Percentiles rank a stretch among this genome's conserved stretches.
phyloP scores from a whole-genome alignment of 73 alveolate species.

The Symbiodinium natans region DNA sequence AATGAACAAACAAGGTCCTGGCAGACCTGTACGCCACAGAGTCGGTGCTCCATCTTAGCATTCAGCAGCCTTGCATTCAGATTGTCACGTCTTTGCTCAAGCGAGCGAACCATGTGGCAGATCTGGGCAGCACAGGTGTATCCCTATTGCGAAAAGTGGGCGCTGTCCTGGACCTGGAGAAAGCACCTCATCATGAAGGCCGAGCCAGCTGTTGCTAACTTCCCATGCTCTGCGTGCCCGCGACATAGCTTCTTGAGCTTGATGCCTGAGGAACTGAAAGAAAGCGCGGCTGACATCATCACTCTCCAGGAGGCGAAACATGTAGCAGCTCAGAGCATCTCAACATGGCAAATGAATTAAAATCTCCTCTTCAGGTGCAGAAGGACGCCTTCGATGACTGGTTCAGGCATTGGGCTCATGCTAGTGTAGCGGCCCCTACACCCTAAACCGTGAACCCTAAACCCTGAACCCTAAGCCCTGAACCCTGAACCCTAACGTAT shows the following conservation, averaged over 20 bases:
- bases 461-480: too few species aligned
- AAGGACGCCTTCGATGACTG: constrained; percentile 91
- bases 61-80: not conserved
- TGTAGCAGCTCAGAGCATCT: not conserved
- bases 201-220: not conserved
- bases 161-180: constrained; percentile 81
- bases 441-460: too few species aligned
- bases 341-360: not conserved
- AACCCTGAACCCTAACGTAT: not conserved
- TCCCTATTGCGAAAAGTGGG: constrained; percentile 92
- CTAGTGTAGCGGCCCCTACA: not conserved
- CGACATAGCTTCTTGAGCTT: too few species aligned
- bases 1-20: not conserved
- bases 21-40: constrained; percentile 88
- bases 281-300: constrained; percentile 85
- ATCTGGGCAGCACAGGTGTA: constrained; percentile 63
- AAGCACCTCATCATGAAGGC: constrained; percentile 92
- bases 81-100: too few species aligned
- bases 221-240: too few species aligned
- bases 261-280: constrained; percentile 52
- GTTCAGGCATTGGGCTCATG: constrained; percentile 29
- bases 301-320: constrained; percentile 54
- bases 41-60: not conserved
- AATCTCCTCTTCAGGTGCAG: constrained; percentile 50
- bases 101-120: too few species aligned